Evolutionary conservation across 805 yeast genomes (phyloP).

Genomic region (Wickerhamiella sergipiensis): DNA sequence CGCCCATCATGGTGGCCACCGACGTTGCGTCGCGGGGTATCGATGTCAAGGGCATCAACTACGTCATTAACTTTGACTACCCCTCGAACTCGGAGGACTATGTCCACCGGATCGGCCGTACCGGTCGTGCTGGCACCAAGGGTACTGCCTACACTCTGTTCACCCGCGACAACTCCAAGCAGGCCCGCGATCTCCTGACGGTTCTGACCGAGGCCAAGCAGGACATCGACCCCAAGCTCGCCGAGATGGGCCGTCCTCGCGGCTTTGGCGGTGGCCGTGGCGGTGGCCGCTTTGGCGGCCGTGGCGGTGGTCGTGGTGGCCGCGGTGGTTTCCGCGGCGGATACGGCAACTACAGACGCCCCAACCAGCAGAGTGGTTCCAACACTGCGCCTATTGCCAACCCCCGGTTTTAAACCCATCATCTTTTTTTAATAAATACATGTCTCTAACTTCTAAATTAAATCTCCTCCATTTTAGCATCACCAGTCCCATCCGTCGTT

Average conservation of each 20-base stretch:
- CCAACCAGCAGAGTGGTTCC: constrained; percentile 22
- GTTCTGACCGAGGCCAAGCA: constrained; percentile 95
- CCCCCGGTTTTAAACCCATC: constrained; percentile 20
- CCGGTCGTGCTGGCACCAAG: constrained; percentile 95
- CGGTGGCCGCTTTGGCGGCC: constrained; percentile 35
- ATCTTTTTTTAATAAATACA: constrained; percentile 17
- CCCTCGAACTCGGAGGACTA: constrained; percentile 97
- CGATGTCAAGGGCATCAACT: constrained; percentile 95
- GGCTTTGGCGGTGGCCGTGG: constrained; percentile 54
- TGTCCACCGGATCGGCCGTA: constrained; percentile 97
- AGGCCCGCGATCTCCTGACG: constrained; percentile 80
- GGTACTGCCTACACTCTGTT: constrained; percentile 95
- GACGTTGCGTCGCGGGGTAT: constrained; percentile 99
- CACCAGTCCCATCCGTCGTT: constrained; percentile 24
- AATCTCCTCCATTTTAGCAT: not conserved
- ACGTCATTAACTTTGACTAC: constrained; percentile 90
- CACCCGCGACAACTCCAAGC: constrained; percentile 72
- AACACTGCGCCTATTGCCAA: constrained; percentile 31
- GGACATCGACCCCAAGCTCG: constrained; percentile 66
- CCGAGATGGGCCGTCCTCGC: constrained; percentile 60
- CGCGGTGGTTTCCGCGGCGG: constrained; percentile 29
- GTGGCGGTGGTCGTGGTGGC: constrained; percentile 29
- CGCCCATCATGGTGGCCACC: constrained; percentile 97
- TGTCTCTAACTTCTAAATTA: not conserved
- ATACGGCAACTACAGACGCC: constrained; percentile 22